Evolutionary conservation across 768 basidiomycete species (phyloP).

Genomic region (Roridomyces roridus): DNA sequence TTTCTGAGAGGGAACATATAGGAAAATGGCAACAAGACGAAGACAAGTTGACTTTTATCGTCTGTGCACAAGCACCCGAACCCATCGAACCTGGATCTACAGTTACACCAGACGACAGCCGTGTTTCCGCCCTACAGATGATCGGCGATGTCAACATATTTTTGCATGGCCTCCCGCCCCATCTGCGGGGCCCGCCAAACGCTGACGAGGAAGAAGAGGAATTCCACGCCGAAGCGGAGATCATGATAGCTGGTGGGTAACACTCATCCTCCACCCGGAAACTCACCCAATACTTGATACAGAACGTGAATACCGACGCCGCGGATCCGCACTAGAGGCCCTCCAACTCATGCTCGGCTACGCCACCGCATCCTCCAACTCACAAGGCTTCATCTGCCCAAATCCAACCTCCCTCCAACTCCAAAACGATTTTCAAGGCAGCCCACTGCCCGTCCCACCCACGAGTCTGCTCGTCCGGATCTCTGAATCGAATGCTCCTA

Average conservation of each 20-base stretch:
- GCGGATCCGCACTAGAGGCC: conserved; percentile 68
- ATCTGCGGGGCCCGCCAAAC: conserved; percentile 8
- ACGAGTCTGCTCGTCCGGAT: conserved; percentile 71
- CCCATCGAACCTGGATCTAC: not conserved
- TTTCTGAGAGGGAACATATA: no score
- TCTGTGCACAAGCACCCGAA: conserved; percentile 59
- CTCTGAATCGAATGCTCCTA: conserved; percentile 68
- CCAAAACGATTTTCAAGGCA: not conserved
- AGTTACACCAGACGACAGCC: conserved; percentile 38
- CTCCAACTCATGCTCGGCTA: conserved; percentile 74
- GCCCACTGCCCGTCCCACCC: conserved; percentile 50
- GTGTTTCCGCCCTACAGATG: conserved; percentile 58
- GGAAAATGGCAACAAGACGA: conserved; percentile 87
- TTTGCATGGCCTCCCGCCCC: conserved; percentile 55
- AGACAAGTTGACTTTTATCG: conserved; percentile 93
- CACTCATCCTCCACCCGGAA: not conserved
- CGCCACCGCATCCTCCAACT: conserved; percentile 53
- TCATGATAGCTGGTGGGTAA: conserved; percentile 89
- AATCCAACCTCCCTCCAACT: conserved; percentile 9
- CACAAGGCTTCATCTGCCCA: conserved; percentile 28
- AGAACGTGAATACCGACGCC: conserved; percentile 74
- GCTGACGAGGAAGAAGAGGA: conserved; percentile 37
- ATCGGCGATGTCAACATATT: conserved; percentile 95
- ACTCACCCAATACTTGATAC: not conserved
- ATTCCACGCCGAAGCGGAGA: conserved; percentile 83